Evolutionary conservation across 2,329 filamentous ascomycete species (phyloP).

Genomic region (Balansia obtecta): DNA sequence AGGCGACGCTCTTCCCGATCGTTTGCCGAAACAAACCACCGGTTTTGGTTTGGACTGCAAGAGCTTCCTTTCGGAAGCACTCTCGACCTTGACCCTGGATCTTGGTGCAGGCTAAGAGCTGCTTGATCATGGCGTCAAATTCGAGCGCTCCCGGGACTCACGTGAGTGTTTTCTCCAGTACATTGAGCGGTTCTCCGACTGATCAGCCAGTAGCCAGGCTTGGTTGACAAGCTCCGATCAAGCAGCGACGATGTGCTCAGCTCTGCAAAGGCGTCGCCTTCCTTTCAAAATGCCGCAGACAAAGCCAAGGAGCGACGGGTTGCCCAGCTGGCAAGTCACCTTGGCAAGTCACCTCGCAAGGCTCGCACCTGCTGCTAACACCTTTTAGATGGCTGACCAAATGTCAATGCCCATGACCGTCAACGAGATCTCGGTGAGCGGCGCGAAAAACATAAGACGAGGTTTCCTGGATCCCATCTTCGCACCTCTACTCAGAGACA

Average conservation of each 20-base stretch:
- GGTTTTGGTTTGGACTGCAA: neutral
- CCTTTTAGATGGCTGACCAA: slow-evolving; percentile 46
- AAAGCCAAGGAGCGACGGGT: slow-evolving; percentile 27
- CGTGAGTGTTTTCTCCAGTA: slow-evolving; percentile 13
- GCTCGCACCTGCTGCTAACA: slow-evolving; percentile 9
- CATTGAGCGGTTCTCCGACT: neutral
- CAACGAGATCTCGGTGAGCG: slow-evolving; percentile 71
- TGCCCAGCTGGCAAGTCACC: slow-evolving; percentile 21
- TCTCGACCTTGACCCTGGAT: neutral
- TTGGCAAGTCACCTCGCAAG: no score
- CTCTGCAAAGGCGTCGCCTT: slow-evolving; percentile 25
- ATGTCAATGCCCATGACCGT: slow-evolving; percentile 79
- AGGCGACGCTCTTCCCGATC: neutral
- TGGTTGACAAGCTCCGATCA: slow-evolving; percentile 27
- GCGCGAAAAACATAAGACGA: slow-evolving; percentile 70
- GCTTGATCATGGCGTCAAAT: slow-evolving; percentile 20
- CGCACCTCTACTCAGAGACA: slow-evolving; percentile 59
- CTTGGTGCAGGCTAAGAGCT: neutral
- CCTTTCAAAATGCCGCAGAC: slow-evolving; percentile 24
- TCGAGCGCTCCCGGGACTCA: slow-evolving; percentile 16
- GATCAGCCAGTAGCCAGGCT: slow-evolving; percentile 16
- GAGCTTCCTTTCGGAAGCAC: neutral
- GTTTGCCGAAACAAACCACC: neutral
- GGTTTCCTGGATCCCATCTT: slow-evolving; percentile 75
- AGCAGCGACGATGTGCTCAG: slow-evolving; percentile 24